These are phyloP conservation scores for Oidiodendron maius DNA, from an alignment of 495 filamentous ascomycete genomes.

Conservation along the genomic window DNA sequence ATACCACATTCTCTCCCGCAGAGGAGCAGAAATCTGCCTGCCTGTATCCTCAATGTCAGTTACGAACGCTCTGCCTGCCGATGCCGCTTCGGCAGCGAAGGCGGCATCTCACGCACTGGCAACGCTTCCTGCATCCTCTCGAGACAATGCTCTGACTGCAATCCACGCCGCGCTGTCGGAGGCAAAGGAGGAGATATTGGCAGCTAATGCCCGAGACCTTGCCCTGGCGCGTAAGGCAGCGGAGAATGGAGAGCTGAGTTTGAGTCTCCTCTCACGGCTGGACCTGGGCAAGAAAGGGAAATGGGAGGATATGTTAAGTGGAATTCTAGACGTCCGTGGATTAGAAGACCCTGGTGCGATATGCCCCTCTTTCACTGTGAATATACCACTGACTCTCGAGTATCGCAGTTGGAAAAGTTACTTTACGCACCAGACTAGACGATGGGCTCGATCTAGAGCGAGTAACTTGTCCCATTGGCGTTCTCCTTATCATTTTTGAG, in stretches of 20 bases:
- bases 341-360: constrained; percentile 77
- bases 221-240: constrained; percentile 65
- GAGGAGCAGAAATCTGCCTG: too few relatives aligned
- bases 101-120: constrained; percentile 64
- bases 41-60: constrained; percentile 58
- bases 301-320: constrained; percentile 96
- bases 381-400: not conserved
- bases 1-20: too few relatives aligned
- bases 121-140: constrained; percentile 53
- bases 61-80: constrained; percentile 61
- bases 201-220: constrained; percentile 80
- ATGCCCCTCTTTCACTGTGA: not conserved
- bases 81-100: constrained; percentile 64
- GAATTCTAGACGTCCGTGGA: constrained; percentile 81
- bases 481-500: constrained; percentile 95
- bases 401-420: constrained; percentile 71
- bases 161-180: constrained; percentile 66
- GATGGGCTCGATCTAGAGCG: constrained; percentile 79
- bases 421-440: constrained; percentile 79
- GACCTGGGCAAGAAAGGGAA: constrained; percentile 82
- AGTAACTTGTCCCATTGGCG: constrained; percentile 89
- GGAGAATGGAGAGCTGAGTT: constrained; percentile 65
- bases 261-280: constrained; percentile 84
- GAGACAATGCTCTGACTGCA: constrained; percentile 78
- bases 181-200: constrained; percentile 68